A percentile compares a stretch with the other conserved stretches of the same genome.
Evolutionary conservation across 2,329 filamentous ascomycete species (phyloP).

Genomic region (Sarocladiaceae sp.): DNA sequence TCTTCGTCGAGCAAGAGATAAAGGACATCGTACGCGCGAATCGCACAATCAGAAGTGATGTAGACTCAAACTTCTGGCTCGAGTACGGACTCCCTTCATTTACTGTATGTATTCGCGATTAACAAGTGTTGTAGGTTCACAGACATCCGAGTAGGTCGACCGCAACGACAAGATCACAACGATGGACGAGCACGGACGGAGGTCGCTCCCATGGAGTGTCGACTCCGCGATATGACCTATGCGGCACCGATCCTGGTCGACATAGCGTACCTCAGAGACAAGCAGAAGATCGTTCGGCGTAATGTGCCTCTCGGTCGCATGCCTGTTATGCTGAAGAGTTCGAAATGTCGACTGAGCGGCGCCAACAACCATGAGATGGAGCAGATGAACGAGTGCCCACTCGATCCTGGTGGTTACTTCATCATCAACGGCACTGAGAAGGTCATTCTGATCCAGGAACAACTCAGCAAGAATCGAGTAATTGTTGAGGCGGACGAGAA

Average conservation of each 20-base stretch:
- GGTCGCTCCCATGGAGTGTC: constrained; percentile 93
- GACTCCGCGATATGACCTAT: constrained; percentile 95
- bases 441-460: constrained; percentile 96
- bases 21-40: constrained; percentile 96
- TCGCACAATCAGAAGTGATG: constrained; percentile 80
- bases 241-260: constrained; percentile 90
- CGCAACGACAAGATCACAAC: constrained; percentile 71
- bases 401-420: constrained; percentile 96
- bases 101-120: not conserved
- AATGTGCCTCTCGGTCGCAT: constrained; percentile 81
- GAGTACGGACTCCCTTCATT: constrained; percentile 39
- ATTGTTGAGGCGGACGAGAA: constrained; percentile 92
- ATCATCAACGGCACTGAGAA: constrained; percentile 97
- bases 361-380: constrained; percentile 88
- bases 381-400: constrained; percentile 84
- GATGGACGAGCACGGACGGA: constrained; percentile 63
- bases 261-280: constrained; percentile 81
- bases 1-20: constrained; percentile 92
- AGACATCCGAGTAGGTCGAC: constrained; percentile 80
- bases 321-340: constrained; percentile 95
- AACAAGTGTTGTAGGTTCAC: constrained; percentile 50
- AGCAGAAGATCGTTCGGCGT: constrained; percentile 65
- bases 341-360: constrained; percentile 79
- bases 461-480: constrained; percentile 97
- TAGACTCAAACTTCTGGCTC: constrained; percentile 87